Evolutionary conservation across 805 yeast genomes (phyloP), one percentile per base, ranked within the genome.

Genomic region (Metschnikowia lachancei): DNA sequence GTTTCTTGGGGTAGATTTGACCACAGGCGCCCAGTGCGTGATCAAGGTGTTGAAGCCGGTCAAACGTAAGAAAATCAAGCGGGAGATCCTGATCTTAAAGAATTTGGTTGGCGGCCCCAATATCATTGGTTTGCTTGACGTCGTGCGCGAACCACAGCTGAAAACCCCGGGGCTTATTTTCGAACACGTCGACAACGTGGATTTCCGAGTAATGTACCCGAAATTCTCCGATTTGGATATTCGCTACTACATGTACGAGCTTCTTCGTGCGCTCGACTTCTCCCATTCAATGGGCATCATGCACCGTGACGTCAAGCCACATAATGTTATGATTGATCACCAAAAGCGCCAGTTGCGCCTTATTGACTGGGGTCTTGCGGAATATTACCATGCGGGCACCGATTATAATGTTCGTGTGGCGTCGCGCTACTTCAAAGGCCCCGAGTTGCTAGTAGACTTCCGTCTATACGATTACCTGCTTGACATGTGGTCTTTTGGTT

Each of bases 291-390:
- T 86, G 84, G 97, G 97, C 31, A 88, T 91, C 54, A 89, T 89
- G 85, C 97, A 89, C 66, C 75, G 97, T 63, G 97, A 89, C 66
- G 96, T 89, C 41, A 89, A 89, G 63, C 96, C 96, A 10, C 96
- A 89, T 65, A 89, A 89, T 61, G 88, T 89, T 36, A 89, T 89
- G 96, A 89, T 89, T 56, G 96, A 90, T 66, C 96, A 89, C 51
- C 69, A 74, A 20, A 64, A 62, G 38, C 77, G 76, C 54, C 69
- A 72, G 34, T 69, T 90, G 59, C 77, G 92, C 57, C 77, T 90
- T 46, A 90, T 90, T 53, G 97, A 90, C 69, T 90, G 97, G 97
- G 97, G 97, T 13, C 70, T 90, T 50, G 96, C 96, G 7, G 97
- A 90, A 64, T 90, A 87, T 61, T 90, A 90, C 66, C 96, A 90